These are phyloP conservation scores for Komagataella phaffii DNA, from an alignment of 805 yeast genomes.

Conservation along the genomic window DNA sequence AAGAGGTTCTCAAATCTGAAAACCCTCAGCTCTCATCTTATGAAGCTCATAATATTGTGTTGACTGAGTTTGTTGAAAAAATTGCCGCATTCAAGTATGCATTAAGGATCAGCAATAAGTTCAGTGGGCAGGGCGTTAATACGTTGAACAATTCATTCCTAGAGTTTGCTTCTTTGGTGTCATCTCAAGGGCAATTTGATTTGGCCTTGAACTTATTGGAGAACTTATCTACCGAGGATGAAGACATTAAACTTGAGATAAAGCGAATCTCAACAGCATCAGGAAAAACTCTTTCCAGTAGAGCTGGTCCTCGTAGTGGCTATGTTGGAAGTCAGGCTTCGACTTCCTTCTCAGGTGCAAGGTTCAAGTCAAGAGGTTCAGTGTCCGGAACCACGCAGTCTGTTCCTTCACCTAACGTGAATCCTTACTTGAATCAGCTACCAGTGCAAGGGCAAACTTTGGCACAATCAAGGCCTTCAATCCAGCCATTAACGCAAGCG, in stretches of 20 bases:
- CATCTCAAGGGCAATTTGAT: constrained; percentile 74
- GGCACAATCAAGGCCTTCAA: neutral
- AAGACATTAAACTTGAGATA: constrained; percentile 58
- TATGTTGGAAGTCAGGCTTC: constrained; percentile 1
- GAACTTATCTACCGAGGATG: constrained; percentile 58
- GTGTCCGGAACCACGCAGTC: neutral
- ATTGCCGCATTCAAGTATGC: constrained; percentile 59
- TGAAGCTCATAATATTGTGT: constrained; percentile 73
- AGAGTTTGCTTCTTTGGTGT: constrained; percentile 72
- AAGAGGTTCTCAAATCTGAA: constrained; percentile 26
- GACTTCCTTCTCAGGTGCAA: constrained; percentile 1
- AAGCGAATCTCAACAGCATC: constrained; percentile 56
- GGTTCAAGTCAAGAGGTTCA: neutral
- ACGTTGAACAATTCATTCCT: constrained; percentile 48
- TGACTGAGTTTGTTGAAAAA: constrained; percentile 75
- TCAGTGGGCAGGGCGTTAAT: constrained; percentile 29
- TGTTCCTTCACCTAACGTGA: neutral
- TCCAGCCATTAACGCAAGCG: constrained; percentile 1
- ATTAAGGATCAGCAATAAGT: constrained; percentile 18
- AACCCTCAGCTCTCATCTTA: constrained; percentile 43
- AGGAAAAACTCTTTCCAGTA: neutral
- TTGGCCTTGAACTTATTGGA: constrained; percentile 57
- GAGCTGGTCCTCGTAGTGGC: neutral
- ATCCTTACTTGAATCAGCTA: neutral
- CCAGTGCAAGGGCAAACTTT: neutral